These are phyloP conservation scores for Escovopsis sp. DNA, from an alignment of 2,329 filamentous ascomycete species.

Conservation along the genomic window DNA sequence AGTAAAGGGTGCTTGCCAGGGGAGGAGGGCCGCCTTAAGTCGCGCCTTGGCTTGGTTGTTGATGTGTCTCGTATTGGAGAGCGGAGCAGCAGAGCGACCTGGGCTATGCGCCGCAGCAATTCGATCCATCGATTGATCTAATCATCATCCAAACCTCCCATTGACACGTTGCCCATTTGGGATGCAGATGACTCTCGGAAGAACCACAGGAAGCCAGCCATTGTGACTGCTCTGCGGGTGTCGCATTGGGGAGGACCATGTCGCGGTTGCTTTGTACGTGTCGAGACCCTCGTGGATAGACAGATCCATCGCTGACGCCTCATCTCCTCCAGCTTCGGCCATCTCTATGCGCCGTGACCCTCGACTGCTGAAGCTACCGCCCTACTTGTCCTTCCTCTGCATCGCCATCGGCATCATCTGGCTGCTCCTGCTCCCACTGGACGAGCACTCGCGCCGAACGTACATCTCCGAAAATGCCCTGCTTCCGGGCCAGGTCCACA, in stretches of 20 bases:
- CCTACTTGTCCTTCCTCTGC: conserved; percentile 74
- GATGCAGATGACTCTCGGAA: not conserved
- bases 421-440: conserved; percentile 77
- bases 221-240: not conserved
- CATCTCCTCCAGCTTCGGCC: conserved; percentile 33
- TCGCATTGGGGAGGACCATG: conserved; percentile 1
- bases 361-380: conserved; percentile 67
- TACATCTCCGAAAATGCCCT: conserved; percentile 98
- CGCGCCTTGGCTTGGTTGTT: too few relatives aligned
- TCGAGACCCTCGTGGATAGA: not conserved
- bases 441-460: conserved; percentile 80
- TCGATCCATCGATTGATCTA: too few relatives aligned
- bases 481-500: conserved; percentile 89
- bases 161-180: not conserved
- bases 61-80: too few relatives aligned
- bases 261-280: conserved; percentile 6
- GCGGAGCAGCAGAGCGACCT: too few relatives aligned
- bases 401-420: conserved; percentile 75
- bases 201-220: not conserved
- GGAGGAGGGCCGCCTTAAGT: too few relatives aligned
- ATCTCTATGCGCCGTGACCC: conserved; percentile 65
- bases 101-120: too few relatives aligned
- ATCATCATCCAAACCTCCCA: too few relatives aligned
- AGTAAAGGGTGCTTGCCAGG: too few relatives aligned
- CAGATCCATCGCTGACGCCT: not conserved